Evolutionary conservation across 2,329 filamentous ascomycete genomes (phyloP).

Genomic region (Exophiala phaeomuriformis): DNA sequence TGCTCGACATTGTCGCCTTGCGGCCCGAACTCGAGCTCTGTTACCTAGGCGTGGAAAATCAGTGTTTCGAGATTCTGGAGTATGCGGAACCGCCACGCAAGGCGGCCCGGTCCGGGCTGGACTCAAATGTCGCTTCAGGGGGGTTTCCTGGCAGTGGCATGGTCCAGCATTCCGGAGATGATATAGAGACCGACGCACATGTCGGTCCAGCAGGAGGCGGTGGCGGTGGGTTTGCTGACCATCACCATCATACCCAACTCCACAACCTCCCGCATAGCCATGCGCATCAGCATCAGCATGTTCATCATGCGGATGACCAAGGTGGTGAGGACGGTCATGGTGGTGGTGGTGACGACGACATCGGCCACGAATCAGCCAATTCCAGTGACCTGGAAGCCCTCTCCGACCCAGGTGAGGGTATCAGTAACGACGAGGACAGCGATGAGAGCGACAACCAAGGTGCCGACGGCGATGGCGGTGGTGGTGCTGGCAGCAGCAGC

Average conservation of each 20-base stretch:
- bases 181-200: constrained; percentile 20
- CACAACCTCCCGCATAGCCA: constrained; percentile 28
- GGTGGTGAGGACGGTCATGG: constrained; percentile 33
- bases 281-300: constrained; percentile 30
- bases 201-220: constrained; percentile 10
- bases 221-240: constrained; percentile 1
- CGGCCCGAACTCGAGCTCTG: constrained; percentile 68
- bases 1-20: constrained; percentile 70
- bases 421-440: too few relatives aligned
- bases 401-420: too few relatives aligned
- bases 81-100: constrained; percentile 25
- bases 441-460: constrained; percentile 33
- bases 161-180: constrained; percentile 15
- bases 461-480: constrained; percentile 31
- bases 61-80: constrained; percentile 78
- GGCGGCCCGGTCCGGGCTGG: background rate
- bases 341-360: constrained; percentile 24
- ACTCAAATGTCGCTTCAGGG: background rate
- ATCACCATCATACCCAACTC: constrained; percentile 5
- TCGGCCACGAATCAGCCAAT: too few relatives aligned
- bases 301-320: constrained; percentile 32
- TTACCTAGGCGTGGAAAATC: constrained; percentile 67
- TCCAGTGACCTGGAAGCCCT: too few relatives aligned
- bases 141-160: background rate
- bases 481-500: constrained; percentile 22